Conservation (phyloP, 345 rosid genomes). For the Pistacia integerrima region DNA sequence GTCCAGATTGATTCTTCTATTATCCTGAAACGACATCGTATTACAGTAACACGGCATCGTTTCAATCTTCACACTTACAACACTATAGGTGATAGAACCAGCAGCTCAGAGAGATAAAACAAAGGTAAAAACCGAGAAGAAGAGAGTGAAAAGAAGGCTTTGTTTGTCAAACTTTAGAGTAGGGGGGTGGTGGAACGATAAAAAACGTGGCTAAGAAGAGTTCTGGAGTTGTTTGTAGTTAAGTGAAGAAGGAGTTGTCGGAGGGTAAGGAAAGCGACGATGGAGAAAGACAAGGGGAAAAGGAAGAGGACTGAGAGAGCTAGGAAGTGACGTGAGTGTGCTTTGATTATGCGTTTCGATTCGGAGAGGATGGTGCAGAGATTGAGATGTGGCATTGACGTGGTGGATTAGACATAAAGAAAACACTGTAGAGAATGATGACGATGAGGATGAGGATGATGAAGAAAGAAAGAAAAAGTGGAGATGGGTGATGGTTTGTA, state of each 20-base stretch:
- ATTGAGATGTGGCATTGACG: slow-evolving; percentile 35
- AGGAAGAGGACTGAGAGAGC: slow-evolving; percentile 86
- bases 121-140: slow-evolving; percentile 32
- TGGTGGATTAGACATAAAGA: neutral
- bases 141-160: slow-evolving; percentile 17
- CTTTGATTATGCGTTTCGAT: slow-evolving; percentile 63
- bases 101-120: slow-evolving; percentile 45
- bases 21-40: too few species aligned
- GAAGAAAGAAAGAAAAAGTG: neutral
- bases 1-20: too few species aligned
- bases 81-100: slow-evolving; percentile 70
- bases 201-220: slow-evolving; percentile 28
- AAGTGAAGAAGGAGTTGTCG: slow-evolving; percentile 41
- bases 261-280: slow-evolving; percentile 55
- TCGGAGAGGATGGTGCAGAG: slow-evolving; percentile 46
- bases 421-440: neutral
- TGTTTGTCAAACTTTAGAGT: slow-evolving; percentile 9
- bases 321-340: slow-evolving; percentile 87
- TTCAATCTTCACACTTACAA: neutral
- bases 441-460: neutral
- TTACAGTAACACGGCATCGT: too few species aligned
- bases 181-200: neutral
- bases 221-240: slow-evolving; percentile 26
- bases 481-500: neutral
- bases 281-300: slow-evolving; percentile 63